Evolutionary conservation across 169 alveolate species (phyloP).

Genomic region (Cryptosporidium canis): DNA sequence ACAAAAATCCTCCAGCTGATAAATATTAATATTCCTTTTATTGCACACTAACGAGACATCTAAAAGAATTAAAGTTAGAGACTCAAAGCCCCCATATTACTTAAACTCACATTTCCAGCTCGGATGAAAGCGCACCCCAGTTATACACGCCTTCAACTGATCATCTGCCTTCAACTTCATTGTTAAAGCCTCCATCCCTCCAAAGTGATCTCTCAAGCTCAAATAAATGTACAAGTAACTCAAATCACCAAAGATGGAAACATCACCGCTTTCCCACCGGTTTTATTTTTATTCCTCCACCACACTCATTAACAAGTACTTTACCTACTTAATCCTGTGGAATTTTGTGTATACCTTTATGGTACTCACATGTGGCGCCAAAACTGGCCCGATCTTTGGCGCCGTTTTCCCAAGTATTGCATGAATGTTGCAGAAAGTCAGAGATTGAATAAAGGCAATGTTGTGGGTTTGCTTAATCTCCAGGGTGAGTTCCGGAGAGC

Average conservation of each 20-base stretch:
- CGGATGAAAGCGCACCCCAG: conserved; percentile 47
- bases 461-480: no score
- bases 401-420: neutral
- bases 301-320: neutral
- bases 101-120: conserved; percentile 61
- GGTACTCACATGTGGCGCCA: neutral
- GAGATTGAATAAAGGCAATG: no score
- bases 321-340: neutral
- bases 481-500: no score
- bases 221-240: neutral
- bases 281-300: neutral
- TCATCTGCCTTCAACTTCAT: conserved; percentile 21
- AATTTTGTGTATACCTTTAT: neutral
- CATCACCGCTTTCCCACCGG: neutral
- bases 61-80: neutral
- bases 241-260: neutral
- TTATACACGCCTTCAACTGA: conserved; percentile 7
- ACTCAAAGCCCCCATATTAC: neutral
- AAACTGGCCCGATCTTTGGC: neutral
- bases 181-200: neutral
- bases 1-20: neutral
- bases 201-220: neutral
- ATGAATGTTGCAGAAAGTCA: neutral
- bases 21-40: conserved; percentile 14
- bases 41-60: conserved; percentile 26